Percentiles rank a stretch among this genome's conserved stretches.
These are phyloP conservation scores for Linum tenue DNA, from an alignment of 345 rosid species.

Conservation along the genomic window DNA sequence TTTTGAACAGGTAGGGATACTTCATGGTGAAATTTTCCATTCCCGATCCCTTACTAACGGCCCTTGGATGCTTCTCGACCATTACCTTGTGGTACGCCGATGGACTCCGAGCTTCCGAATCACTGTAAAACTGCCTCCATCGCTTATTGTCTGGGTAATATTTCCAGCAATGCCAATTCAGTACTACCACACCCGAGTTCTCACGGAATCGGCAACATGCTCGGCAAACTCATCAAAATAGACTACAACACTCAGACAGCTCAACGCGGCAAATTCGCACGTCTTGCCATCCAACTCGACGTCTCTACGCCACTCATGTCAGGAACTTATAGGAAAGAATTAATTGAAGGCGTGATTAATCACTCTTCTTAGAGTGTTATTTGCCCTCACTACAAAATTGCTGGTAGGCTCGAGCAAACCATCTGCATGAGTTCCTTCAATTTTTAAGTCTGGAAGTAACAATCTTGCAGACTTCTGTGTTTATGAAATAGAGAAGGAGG, in stretches of 20 bases:
- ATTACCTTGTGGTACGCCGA: neutral
- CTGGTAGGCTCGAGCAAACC: no score
- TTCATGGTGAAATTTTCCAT: neutral
- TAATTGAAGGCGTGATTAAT: no score
- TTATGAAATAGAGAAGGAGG: no score
- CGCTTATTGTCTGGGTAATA: neutral
- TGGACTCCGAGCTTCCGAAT: neutral
- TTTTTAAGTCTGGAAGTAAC: no score
- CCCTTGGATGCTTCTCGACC: neutral
- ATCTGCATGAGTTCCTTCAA: no score
- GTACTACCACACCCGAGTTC: neutral
- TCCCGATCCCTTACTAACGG: neutral
- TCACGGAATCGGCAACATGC: neutral
- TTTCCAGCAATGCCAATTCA: neutral
- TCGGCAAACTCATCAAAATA: neutral
- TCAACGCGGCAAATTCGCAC: neutral
- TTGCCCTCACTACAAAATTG: no score
- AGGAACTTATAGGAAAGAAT: no score
- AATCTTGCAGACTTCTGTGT: no score
- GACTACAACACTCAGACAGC: neutral
- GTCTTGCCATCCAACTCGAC: neutral
- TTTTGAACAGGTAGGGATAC: neutral
- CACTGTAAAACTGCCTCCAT: neutral
- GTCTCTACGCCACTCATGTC: neutral
- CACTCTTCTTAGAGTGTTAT: no score